Base-by-base conservation (phyloP, 2,329 filamentous ascomycete genomes). In the Monascus ruber region DNA sequence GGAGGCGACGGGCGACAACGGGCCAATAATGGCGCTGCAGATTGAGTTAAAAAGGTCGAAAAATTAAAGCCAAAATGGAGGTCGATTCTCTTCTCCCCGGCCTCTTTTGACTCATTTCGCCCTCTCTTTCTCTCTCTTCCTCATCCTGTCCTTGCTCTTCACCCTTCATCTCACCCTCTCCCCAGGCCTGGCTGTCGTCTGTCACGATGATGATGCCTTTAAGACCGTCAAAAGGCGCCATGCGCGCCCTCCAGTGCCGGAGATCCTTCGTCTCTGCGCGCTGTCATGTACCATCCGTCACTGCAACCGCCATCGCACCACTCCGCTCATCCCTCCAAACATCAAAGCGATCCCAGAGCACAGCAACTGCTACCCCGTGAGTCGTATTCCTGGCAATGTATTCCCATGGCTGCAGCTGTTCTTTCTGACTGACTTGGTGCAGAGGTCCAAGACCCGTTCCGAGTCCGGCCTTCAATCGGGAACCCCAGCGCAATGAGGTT, bases 381-480 rank as follows among this genome's bases (percentile, higher is more conserved):
- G 77, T 71, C 29, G 26, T 31, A 27, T 24, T 38, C 36, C 34
- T 6, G 33, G 37, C 7, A 36, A 33, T 33, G 17, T 3, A 27
- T 35, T n/a, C 11, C 10, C n/a, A 5, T 24, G 33, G 24, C 24
- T 26, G 4, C 10, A n/a, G 41, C 24, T 36, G 37, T 33, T n/a
- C 34, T 45, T 36, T 49, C 44, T 48, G 53, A 44, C 42, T 43
- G 42, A 36, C 38, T 31, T 39, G 27, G 26, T 43, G 32, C 53
- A 79, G 75, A 48, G 68, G 73, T 51, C 58, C 67, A 32, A 73
- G 81, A 61, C 69, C 76, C 44, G 66, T 66, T 28, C 81, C 83
- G 5, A 79, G 77, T 54, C 74, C 81, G 38, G 71, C 76, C 9
- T 73, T 73, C 57, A 72, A 73, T 51, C 67, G 69, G 52, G 69